These are phyloP conservation scores for Besnoitia besnoiti DNA, from an alignment of 169 alveolate genomes.

Conservation along the genomic window DNA sequence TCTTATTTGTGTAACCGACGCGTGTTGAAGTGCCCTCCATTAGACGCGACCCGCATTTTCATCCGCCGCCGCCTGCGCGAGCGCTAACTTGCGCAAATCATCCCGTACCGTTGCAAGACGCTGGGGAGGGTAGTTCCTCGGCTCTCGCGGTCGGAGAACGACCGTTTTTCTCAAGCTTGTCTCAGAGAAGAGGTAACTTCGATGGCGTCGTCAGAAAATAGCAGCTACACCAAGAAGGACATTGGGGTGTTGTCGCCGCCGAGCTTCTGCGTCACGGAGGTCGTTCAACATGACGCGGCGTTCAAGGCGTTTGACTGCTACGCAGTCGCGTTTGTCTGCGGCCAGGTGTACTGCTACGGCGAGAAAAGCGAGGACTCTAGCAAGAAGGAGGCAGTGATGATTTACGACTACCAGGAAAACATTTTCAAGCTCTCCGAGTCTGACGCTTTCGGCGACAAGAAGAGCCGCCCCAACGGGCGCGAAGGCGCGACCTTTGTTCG, in stretches of 20 bases:
- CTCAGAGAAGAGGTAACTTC: no score
- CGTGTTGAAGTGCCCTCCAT: no score
- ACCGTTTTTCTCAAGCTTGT: no score
- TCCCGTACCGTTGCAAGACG: no score
- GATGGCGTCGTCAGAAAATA: no score
- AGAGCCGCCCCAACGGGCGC: not conserved
- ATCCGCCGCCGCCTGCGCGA: no score
- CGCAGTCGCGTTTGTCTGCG: not conserved
- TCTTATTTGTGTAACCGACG: no score
- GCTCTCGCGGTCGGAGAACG: no score
- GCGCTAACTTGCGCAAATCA: no score
- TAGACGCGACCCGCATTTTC: no score
- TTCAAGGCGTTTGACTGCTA: not conserved
- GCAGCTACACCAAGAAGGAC: no score
- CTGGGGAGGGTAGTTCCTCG: no score
- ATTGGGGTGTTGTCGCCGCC: not conserved
- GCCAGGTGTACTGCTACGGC: constrained; percentile 1
- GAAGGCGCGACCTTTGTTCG: not conserved
- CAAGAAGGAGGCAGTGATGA: not conserved
- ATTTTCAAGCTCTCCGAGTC: not conserved
- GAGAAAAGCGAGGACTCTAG: not conserved
- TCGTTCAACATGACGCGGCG: not conserved
- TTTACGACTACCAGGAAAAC: not conserved
- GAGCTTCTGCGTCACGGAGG: constrained; percentile 4
- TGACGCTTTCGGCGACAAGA: not conserved